Evolutionary conservation across 1,139 yeast genomes (phyloP), one percentile per base, ranked within the genome.

Genomic region (Scheffersomyces illinoinensis): DNA sequence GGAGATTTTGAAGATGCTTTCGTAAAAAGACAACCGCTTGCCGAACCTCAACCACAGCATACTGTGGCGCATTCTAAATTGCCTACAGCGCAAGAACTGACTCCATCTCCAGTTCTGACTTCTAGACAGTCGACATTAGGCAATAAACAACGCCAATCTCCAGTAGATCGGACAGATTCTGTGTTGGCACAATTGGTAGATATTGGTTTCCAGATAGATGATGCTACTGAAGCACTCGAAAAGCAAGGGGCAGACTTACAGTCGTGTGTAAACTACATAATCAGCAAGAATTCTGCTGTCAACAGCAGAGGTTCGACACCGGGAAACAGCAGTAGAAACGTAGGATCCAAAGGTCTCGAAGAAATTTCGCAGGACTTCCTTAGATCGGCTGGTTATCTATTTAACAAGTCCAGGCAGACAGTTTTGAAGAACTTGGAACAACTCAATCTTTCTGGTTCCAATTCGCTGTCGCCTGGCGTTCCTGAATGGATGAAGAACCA

Each of bases 401-500:
- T 89, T 66, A 81, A 83, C 59, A 84, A 85, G 62, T 90, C 95
- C 1, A 82, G 83, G 60, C 78, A 86, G 60, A 86, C 88, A 43
- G 79, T 90, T 5, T 83, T 86, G 65, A 86, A 87, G 66, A 90
- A 91, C 51, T 76, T 90, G 52, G 90, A 87, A 58, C 85, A 84
- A 66, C 85, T 88, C 63, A 85, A 85, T 62, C 71, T 71, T 17
- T 51, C 75, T 69, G 51, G 69, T 7, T 17, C 52, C 53, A 59
- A 47, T 26, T 49, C 24, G 47, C 19, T 52, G 14, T 19, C 49
- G 14, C 50, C 64, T 10, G 83, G 84, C 18, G 75, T 83, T 61
- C 97, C 97, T 0, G 87, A 89, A 3, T 91, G 97, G 97, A 89
- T 91, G 95, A 81, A 79, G 59, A 82, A 85, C 62, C 88, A 84